Evolutionary conservation across 73 alveolate species (phyloP).

Genomic region (Paramecium tetraurelia): DNA sequence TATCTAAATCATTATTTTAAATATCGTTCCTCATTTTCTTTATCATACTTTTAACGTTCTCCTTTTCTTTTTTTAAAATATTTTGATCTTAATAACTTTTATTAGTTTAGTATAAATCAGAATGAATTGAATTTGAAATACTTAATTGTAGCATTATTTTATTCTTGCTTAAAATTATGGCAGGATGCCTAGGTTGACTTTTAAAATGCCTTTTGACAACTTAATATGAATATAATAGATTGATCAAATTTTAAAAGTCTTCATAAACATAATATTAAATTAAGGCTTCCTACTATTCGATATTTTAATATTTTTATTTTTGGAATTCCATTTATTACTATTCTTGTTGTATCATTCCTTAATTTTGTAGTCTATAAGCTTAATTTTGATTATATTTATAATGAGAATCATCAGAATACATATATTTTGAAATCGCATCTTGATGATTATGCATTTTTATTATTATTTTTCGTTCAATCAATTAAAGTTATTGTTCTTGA

Average conservation of each 20-base stretch:
- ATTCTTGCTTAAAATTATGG: neutral
- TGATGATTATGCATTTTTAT: neutral
- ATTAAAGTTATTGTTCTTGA: neutral
- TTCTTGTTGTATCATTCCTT: neutral
- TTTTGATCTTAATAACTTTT: neutral
- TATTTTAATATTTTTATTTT: neutral
- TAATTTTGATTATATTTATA: neutral
- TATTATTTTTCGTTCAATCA: neutral
- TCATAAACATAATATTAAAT: neutral
- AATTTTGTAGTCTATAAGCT: neutral
- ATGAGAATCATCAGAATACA: too few species aligned
- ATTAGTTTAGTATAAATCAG: neutral
- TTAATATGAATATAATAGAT: neutral
- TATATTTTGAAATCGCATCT: neutral
- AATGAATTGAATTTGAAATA: neutral
- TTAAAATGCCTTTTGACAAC: neutral
- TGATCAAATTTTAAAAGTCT: neutral
- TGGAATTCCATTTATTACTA: neutral
- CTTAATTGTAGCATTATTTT: neutral
- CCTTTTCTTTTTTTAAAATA: neutral
- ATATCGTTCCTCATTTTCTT: neutral
- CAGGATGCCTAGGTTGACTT: neutral
- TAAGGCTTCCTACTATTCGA: neutral
- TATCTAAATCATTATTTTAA: neutral
- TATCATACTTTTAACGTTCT: neutral